Percentiles rank a stretch among this genome's conserved stretches.
Evolutionary conservation across 768 basidiomycete species (phyloP).

Genomic region (Tricholoma terreum): DNA sequence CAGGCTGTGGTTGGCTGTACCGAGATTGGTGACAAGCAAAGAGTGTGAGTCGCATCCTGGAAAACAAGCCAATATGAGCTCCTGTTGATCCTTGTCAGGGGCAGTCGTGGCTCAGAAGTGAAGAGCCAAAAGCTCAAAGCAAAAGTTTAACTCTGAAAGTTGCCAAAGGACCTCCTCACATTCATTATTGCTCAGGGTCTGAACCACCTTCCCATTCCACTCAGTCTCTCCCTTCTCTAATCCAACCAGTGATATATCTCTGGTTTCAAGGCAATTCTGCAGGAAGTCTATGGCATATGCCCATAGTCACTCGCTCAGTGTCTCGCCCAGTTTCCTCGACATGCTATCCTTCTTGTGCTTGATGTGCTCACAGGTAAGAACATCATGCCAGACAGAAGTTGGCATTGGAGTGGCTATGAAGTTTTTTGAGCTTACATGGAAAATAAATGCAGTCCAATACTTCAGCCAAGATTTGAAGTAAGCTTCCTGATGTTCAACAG

Average conservation of each 20-base stretch:
- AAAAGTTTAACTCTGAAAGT: slow-evolving; percentile 17
- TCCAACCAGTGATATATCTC: not conserved
- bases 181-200: not conserved
- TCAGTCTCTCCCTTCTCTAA: not conserved
- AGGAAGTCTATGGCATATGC: slow-evolving; percentile 1
- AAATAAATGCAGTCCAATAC: not conserved
- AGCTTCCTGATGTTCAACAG: not conserved
- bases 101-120: slow-evolving; percentile 6
- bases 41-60: not conserved
- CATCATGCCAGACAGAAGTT: slow-evolving; percentile 4
- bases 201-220: not conserved
- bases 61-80: not conserved
- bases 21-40: slow-evolving; percentile 1
- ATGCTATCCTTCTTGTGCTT: not conserved
- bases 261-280: not conserved
- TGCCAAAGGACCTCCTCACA: slow-evolving; percentile 17
- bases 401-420: slow-evolving; percentile 6
- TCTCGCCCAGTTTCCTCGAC: not conserved
- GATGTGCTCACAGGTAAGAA: slow-evolving; percentile 2
- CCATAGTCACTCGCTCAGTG: not conserved
- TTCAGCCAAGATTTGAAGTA: slow-evolving; percentile 6
- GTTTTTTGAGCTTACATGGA: not conserved
- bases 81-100: not conserved
- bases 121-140: slow-evolving; percentile 18
- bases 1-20: slow-evolving; percentile 8